Evolutionary conservation across 2,329 filamentous ascomycete species (phyloP).

Genomic region (Magnaporthiopsis poae): DNA sequence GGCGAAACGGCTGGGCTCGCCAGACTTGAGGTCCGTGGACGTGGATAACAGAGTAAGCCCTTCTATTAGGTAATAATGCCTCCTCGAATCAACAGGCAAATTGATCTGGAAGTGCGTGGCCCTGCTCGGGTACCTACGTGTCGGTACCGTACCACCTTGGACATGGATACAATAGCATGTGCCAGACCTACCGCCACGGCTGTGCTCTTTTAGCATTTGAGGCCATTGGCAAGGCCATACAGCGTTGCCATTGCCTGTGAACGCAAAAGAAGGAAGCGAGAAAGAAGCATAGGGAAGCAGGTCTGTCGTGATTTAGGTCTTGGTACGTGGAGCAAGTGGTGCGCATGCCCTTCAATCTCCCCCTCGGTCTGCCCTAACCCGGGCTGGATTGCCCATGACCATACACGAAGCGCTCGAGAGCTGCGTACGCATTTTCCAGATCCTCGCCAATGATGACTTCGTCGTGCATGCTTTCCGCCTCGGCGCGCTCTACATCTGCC

Average conservation of each 20-base stretch:
- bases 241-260: not conserved
- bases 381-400: slow-evolving; percentile 13
- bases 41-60: too few species aligned
- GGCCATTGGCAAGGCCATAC: not conserved
- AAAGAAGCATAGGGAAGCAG: not conserved
- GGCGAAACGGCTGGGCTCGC: too few species aligned
- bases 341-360: not conserved
- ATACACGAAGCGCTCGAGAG: slow-evolving; percentile 41
- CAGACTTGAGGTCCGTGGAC: too few species aligned
- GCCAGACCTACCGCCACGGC: not conserved
- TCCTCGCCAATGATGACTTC: slow-evolving; percentile 42
- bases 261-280: too few species aligned
- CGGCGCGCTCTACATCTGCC: slow-evolving; percentile 33
- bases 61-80: too few species aligned
- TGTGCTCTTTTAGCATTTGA: not conserved
- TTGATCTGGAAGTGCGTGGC: not conserved
- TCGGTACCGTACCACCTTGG: not conserved
- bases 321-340: not conserved
- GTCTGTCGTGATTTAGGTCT: not conserved
- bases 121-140: not conserved
- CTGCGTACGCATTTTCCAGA: slow-evolving; percentile 37
- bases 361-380: not conserved
- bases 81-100: not conserved
- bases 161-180: not conserved
- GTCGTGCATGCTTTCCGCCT: slow-evolving; percentile 35